Evolutionary conservation across 2,329 filamentous ascomycete genomes (phyloP).

Genomic region (Sporothrix pseudoabietina): DNA sequence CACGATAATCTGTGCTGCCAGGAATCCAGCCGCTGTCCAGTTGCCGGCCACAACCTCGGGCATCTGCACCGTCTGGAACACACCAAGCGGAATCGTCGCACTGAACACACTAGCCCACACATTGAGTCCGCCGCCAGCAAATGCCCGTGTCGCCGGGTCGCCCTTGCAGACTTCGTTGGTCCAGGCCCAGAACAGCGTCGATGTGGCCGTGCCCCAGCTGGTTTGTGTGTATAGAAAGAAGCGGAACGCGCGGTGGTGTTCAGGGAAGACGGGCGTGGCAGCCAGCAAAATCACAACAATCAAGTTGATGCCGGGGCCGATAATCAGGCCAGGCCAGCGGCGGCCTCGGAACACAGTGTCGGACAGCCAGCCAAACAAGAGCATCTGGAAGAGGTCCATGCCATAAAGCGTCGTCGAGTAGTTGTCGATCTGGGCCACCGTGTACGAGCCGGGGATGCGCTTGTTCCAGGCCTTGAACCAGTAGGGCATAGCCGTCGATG

Average conservation of each 20-base stretch:
- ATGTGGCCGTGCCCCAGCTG: constrained; percentile 1
- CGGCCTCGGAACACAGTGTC: constrained; percentile 23
- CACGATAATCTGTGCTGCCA: background rate
- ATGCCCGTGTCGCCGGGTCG: constrained; percentile 17
- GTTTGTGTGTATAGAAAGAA: constrained; percentile 12
- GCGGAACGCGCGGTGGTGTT: constrained; percentile 5
- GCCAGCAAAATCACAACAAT: background rate
- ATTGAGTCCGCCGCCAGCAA: constrained; percentile 14
- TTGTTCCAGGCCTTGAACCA: constrained; percentile 28
- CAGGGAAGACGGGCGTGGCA: constrained; percentile 19
- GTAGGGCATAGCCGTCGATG: constrained; percentile 19
- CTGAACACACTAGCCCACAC: background rate
- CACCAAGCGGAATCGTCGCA: constrained; percentile 2
- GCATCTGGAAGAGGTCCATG: constrained; percentile 17
- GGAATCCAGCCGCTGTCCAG: background rate
- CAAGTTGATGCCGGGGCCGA: constrained; percentile 8
- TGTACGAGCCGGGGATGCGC: constrained; percentile 6
- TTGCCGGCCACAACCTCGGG: constrained; percentile 1
- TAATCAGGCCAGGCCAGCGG: constrained; percentile 17
- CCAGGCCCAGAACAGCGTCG: constrained; percentile 23
- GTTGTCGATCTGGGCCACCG: constrained; percentile 23
- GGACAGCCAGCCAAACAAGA: constrained; percentile 12
- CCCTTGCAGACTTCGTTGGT: constrained; percentile 21
- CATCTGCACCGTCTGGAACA: constrained; percentile 19
- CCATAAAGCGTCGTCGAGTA: constrained; percentile 19